A percentile compares a stretch with the other conserved stretches of the same genome.
These are phyloP conservation scores for Trichoderma semiorbis DNA, from an alignment of 2,329 filamentous ascomycete genomes.

Conservation along the genomic window DNA sequence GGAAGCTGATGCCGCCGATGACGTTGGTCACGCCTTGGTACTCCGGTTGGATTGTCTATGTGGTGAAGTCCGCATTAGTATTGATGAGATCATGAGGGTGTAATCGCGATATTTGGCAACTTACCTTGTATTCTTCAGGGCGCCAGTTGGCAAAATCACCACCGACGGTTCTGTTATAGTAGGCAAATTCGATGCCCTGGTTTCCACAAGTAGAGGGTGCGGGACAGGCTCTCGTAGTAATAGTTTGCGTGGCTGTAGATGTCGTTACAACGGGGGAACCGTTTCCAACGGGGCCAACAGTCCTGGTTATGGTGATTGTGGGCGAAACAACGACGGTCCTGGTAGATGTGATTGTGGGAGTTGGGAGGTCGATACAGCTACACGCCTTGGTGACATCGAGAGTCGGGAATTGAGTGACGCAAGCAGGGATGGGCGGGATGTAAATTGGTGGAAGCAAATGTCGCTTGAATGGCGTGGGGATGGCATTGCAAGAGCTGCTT, in stretches of 20 bases:
- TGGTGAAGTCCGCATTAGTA: background rate
- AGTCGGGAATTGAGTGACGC: background rate
- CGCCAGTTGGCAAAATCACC: background rate
- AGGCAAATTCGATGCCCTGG: constrained; percentile 7
- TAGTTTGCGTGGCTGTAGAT: background rate
- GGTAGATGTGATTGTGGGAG: background rate
- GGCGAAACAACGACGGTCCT: background rate
- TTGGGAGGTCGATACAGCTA: background rate
- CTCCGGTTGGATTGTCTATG: background rate
- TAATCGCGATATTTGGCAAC: too few relatives aligned
- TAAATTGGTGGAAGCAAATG: background rate
- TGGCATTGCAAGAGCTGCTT: background rate
- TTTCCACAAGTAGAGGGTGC: background rate
- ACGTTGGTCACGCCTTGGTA: background rate
- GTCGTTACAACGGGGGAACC: background rate
- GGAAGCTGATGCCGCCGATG: constrained; percentile 7
- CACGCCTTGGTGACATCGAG: background rate
- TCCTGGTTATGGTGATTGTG: background rate
- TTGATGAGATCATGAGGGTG: background rate
- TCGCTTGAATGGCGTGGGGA: background rate
- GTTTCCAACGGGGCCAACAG: background rate
- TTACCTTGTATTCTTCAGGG: background rate
- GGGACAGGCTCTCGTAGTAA: background rate
- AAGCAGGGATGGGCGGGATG: background rate
- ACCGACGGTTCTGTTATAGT: background rate